Evolutionary conservation across 495 filamentous ascomycete species (phyloP).

Genomic region (Aspergillus baeticus): DNA sequence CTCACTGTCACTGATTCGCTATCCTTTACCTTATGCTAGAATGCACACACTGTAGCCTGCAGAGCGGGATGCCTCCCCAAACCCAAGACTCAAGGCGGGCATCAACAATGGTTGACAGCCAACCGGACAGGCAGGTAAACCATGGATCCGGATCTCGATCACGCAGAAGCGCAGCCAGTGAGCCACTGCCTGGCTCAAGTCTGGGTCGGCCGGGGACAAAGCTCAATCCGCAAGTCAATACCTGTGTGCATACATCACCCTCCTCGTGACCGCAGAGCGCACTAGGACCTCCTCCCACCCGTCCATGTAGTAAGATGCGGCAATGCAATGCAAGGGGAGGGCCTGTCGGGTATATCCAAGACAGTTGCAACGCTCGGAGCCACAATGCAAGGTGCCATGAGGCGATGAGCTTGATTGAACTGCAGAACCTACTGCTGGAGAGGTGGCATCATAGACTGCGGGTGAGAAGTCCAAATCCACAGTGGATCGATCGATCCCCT

Average conservation of each 20-base stretch:
- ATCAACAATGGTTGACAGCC: conserved; percentile 1
- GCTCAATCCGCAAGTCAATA: background rate
- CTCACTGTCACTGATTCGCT: background rate
- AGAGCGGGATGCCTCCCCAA: too few relatives aligned
- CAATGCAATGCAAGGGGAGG: conserved; percentile 21
- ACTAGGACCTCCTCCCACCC: conserved; percentile 15
- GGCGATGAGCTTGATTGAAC: conserved; percentile 29
- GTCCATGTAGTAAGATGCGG: conserved; percentile 8
- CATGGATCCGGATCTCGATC: conserved; percentile 5
- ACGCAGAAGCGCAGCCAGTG: background rate
- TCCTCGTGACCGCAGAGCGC: conserved; percentile 13
- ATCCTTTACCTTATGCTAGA: background rate
- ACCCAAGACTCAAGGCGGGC: too few relatives aligned
- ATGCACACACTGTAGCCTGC: too few relatives aligned
- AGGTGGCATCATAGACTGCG: background rate
- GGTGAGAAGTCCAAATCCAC: background rate
- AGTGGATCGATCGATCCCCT: background rate
- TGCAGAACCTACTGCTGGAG: conserved; percentile 12
- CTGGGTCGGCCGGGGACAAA: background rate
- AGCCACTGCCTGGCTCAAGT: background rate
- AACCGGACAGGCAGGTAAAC: background rate
- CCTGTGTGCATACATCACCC: conserved; percentile 3
- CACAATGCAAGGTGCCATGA: conserved; percentile 22
- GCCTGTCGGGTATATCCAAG: background rate
- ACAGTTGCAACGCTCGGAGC: conserved; percentile 1